Evolutionary conservation across 192 early-diverging fungal species (phyloP), one percentile per base, ranked within the genome.

Genomic region (Coemansia sp.): DNA sequence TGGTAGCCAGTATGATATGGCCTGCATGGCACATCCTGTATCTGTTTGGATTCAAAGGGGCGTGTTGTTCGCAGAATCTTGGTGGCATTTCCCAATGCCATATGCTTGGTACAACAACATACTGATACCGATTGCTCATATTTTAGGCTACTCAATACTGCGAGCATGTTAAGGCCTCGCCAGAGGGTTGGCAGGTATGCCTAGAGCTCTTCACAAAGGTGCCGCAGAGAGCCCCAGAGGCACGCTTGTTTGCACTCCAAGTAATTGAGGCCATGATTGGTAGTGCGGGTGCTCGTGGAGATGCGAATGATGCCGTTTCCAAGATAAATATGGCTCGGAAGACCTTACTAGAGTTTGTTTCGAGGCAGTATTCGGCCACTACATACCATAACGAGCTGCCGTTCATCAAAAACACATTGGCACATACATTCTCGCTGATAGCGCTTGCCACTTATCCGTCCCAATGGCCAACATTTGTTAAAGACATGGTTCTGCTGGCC

Each of bases 391-490:
- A 46, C 36, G 80, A 85, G 63, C 69, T 68, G 4, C 67, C 69
- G 8, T 91, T 86, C 72, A 76, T 91, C 43, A 84, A 88, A 63
- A 98, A 96, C 75, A 98, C 95, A 69, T 86, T 94, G 54, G 89
- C 91, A 13, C 90, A 91, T 62, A 85, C 91, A 19, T 76, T 98
- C 15, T 90, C 93, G 16, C 66, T 94, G 43, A 73, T 98, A 5
- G 94, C 93, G 72, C 74, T 88, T n/a, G 85, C 89, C 59, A 85
- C 89, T 65, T 98, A 95, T 66, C 91, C 90, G n/a, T 81, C 86
- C 42, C 86, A 86, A 45, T 98, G 96, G 96, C 89, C 89, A 10
- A 84, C 89, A 6, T 96, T 98, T 76, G 92, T 97, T 51, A 87
- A 90, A 42, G 94, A 98, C 61, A 81, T 97, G 67, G 76, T 98